Evolutionary conservation across 2,329 filamentous ascomycete species (phyloP), one percentile per base, ranked within the genome.

Genomic region (Aspergillus glaucus): DNA sequence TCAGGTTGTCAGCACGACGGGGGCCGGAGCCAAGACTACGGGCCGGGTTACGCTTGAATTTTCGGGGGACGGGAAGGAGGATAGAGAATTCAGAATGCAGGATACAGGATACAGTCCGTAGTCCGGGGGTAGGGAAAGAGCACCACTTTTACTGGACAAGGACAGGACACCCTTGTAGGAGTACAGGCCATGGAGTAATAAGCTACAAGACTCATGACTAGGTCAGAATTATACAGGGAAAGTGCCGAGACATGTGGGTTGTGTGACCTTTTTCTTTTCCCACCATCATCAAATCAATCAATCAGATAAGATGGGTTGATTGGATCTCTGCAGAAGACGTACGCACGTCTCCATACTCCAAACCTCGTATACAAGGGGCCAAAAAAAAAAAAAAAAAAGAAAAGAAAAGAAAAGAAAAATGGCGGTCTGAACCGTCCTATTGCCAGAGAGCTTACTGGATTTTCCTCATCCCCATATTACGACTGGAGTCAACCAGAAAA

Each of bases 261-360:
- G 22, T 30, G 26, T 30, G 26, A 30, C 26, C 9, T 12, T 30
- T 28, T 30, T 10, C 10, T 12, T 10, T 30, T 30, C 9, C 26
- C 26, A 30, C 26, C 34, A 17, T 3, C 14, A 36, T n/a, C 14
- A 36, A 36, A 36, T 19, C n/a, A 21, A 40, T 26, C 44, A 39
- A 46, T 46, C 44, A 39, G 34, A 46, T 46, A 36, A 46, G 44
- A 46, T 46, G 6, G 6, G 37, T 40, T 40, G 37, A 40, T 40
- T 40, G 37, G 37, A 21, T 21, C 37, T 30, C 26, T 30, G 9
- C 26, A 30, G 26, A 28, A 28, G 9, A 12, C 26, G 10, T 30
- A 30, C 26, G 26, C 12, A 30, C 26, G 26, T 30, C 26, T 12
- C 26, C 10, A 30, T 30, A 30, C 26, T 30, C 26, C 26, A 30